Conservation (phyloP, 129 eudicot species). For the Flaveria robusta region DNA sequence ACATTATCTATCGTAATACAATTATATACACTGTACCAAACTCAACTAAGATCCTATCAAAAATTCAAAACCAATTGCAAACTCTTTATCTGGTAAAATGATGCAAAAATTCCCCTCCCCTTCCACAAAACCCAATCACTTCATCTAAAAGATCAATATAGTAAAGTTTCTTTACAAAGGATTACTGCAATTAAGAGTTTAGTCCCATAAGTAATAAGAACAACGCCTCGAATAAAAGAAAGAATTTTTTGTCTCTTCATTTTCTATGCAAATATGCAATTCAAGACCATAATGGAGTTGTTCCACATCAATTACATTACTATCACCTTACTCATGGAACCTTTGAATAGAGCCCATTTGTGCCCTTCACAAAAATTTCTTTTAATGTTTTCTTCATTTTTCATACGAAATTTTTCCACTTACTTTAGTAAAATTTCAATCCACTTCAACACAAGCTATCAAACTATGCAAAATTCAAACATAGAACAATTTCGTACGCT, state of each 20-base stretch:
- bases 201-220: too few species aligned
- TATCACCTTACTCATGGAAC: too few species aligned
- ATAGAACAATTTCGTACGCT: background rate
- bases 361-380: too few species aligned
- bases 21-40: background rate
- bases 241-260: too few species aligned
- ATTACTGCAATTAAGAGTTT: background rate
- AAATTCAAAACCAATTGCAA: constrained; percentile 3
- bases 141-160: background rate
- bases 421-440: background rate
- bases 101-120: constrained; percentile 4
- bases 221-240: too few species aligned
- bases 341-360: too few species aligned
- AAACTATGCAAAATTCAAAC: background rate
- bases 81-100: background rate
- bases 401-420: background rate
- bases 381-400: background rate
- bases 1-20: background rate
- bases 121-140: constrained; percentile 2
- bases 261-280: too few species aligned
- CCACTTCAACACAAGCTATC: constrained; percentile 13
- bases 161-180: background rate
- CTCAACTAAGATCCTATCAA: background rate
- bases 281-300: too few species aligned
- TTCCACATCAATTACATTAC: too few species aligned